Percentiles rank a stretch among this genome's conserved stretches.
These are phyloP conservation scores for Pseudozyma thailandica DNA, from an alignment of 1,284 basidiomycete genomes.

Conservation along the genomic window DNA sequence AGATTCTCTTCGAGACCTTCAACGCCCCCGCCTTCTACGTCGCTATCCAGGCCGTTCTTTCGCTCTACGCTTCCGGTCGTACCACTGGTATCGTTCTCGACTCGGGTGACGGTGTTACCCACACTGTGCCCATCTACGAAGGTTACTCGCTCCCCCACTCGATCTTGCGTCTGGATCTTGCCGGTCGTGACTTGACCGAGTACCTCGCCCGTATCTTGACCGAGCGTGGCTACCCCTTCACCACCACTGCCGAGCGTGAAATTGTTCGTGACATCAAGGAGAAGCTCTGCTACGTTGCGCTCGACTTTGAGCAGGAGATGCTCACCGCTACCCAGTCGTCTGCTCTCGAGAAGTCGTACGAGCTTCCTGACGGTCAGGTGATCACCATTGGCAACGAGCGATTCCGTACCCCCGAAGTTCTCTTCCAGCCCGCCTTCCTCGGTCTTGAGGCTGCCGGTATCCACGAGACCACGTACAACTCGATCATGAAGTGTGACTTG, in stretches of 20 bases:
- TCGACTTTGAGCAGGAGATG: conserved; percentile 96
- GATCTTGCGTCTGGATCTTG: conserved; percentile 92
- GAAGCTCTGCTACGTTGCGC: conserved; percentile 96
- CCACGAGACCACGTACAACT: conserved; percentile 95
- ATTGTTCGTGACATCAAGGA: conserved; percentile 98
- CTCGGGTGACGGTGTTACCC: conserved; percentile 92
- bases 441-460: conserved; percentile 94
- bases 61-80: conserved; percentile 90
- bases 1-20: conserved; percentile 98
- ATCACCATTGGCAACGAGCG: conserved; percentile 97
- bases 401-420: conserved; percentile 95
- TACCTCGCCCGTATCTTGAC: conserved; percentile 91
- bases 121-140: conserved; percentile 94
- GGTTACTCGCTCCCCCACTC: conserved; percentile 95
- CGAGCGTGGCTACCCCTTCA: conserved; percentile 95
- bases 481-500: conserved; percentile 78
- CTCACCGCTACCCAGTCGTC: conserved; percentile 91
- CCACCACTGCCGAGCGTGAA: conserved; percentile 90
- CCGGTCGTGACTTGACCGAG: conserved; percentile 91
- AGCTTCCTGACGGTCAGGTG: conserved; percentile 94
- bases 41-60: conserved; percentile 90
- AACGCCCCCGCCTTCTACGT: conserved; percentile 94
- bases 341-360: conserved; percentile 92
- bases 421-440: conserved; percentile 95
- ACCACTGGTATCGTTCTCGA: conserved; percentile 92